Percentiles rank a stretch among this genome's conserved stretches.
Conservation (phyloP, 176 grass and related monocot species). For the Paspalum notatum region DNA sequence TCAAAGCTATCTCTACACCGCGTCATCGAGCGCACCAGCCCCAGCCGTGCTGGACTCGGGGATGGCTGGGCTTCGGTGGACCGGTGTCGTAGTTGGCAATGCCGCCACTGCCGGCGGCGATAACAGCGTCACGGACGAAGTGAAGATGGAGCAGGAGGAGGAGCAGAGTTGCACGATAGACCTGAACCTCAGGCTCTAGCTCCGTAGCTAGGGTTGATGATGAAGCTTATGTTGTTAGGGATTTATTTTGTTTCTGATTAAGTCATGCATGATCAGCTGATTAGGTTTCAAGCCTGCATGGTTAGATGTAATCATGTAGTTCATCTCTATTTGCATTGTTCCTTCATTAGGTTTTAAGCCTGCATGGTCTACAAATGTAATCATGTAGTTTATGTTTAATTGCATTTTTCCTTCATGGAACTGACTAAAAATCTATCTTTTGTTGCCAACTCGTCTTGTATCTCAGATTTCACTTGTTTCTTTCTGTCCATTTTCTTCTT, state of each 20-base stretch:
- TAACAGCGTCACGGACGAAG: background rate
- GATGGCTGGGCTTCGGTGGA: background rate
- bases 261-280: background rate
- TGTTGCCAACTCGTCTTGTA: background rate
- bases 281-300: slow-evolving; percentile 19
- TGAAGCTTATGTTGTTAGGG: background rate
- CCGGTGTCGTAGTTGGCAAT: background rate
- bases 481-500: background rate
- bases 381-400: background rate
- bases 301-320: slow-evolving; percentile 25
- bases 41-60: background rate
- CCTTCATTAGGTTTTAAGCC: too few relatives aligned
- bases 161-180: slow-evolving; percentile 28
- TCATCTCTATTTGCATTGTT: too few relatives aligned
- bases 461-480: background rate
- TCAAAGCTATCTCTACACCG: slow-evolving; percentile 24
- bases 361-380: background rate
- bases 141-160: background rate
- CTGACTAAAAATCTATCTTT: background rate
- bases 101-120: background rate
- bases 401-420: slow-evolving; percentile 27
- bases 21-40: background rate
- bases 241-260: slow-evolving; percentile 15
- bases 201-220: background rate
- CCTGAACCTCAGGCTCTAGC: slow-evolving; percentile 54